Evolutionary conservation across 2,329 filamentous ascomycete species (phyloP), one percentile per base, ranked within the genome.

Genomic region (Alternaria gaisen): DNA sequence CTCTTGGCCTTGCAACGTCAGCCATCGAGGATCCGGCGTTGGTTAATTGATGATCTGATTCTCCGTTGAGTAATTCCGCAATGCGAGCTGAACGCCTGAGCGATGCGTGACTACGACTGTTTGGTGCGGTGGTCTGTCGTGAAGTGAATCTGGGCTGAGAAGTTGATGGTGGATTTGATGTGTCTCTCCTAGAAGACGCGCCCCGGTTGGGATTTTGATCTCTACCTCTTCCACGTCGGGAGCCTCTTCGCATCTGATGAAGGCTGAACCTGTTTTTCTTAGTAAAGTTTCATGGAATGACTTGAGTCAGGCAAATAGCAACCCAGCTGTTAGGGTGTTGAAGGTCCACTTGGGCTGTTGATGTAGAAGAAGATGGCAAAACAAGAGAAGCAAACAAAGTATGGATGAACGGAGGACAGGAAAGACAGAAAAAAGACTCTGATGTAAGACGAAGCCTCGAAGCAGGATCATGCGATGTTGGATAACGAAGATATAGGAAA

Each of bases 201-300:
- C 61, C 70, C 58, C 67, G 72, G 63, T 68, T 63, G 61, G 66
- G 66, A 66, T 71, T 66, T 30, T 71, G 62, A 71, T 76, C 69
- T 76, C 72, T 73, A 73, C 72, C 70, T 76, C 75, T 68, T 75
- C 72, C 73, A 56, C 71, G 70, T 47, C 69, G 69, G 66, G 69
- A 64, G 65, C 72, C 71, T 68, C 73, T 78, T 77, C 71, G 72
- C 75, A 78, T 78, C 72, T 72, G 72, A 66, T 64, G 72, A 72
- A 73, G 74, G 70, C 63, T 70, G 63, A 68, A 71, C 61, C 72
- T 75, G 60, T 34, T 60, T 61, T 47, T 66, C 57, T 77, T 75
- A 76, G 73, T 66, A 70, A 61, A 65, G 42, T 66, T 69, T 68
- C 65, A 65, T 56, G 44, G 57, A 52, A 43, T 26, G 41, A 51